A percentile compares a stretch with the other conserved stretches of the same genome.
These are phyloP conservation scores for Bipolaris zeicola DNA, from an alignment of 2,329 filamentous ascomycete genomes.

Conservation along the genomic window DNA sequence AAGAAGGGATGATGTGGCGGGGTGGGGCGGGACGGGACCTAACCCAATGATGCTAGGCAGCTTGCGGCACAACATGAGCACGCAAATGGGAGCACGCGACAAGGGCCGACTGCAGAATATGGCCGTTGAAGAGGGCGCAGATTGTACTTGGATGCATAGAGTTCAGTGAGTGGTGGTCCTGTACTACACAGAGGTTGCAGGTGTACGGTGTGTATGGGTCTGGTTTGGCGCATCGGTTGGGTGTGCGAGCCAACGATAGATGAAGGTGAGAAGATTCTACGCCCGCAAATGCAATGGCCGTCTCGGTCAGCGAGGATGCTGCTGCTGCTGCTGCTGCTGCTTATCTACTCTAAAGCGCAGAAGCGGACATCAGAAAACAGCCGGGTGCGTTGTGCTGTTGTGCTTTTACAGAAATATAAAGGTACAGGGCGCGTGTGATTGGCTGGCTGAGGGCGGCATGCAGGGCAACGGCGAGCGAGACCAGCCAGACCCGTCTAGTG, in stretches of 20 bases:
- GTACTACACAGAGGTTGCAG: background rate
- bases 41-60: background rate
- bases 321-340: background rate
- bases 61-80: background rate
- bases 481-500: slow-evolving; percentile 4
- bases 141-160: background rate
- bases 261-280: no score
- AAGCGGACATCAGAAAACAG: background rate
- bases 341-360: background rate
- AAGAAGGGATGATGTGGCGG: slow-evolving; percentile 3
- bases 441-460: background rate
- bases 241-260: no score
- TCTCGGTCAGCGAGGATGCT: background rate
- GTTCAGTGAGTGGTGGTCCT: background rate
- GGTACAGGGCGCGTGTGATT: background rate
- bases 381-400: background rate
- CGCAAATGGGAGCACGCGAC: slow-evolving; percentile 1
- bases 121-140: background rate
- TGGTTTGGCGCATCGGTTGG: no score
- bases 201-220: no score
- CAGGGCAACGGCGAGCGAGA: background rate
- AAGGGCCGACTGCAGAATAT: background rate
- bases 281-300: background rate
- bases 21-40: slow-evolving; percentile 13
- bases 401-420: background rate